Evolutionary conservation across 1,284 basidiomycete species (phyloP).

Genomic region (Termitomyces sp.): DNA sequence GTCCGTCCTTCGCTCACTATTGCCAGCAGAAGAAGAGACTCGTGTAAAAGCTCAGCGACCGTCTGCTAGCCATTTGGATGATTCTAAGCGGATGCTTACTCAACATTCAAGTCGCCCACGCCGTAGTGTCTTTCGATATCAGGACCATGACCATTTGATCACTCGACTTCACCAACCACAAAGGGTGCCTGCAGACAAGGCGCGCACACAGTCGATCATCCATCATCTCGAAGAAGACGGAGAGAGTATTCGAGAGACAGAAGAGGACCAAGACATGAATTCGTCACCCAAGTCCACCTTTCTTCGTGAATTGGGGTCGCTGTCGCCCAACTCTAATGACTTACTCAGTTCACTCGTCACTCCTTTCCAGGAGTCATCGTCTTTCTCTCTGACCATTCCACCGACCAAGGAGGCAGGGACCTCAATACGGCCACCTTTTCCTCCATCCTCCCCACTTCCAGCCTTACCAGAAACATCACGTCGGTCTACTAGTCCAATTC

Average conservation of each 20-base stretch:
- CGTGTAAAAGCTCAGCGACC: background rate
- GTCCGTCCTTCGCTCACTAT: background rate
- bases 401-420: conserved; percentile 1
- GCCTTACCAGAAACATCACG: conserved; percentile 12
- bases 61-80: background rate
- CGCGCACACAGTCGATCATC: background rate
- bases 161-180: background rate
- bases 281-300: conserved; percentile 12
- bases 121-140: background rate
- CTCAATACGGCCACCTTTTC: conserved; percentile 18
- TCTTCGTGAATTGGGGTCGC: conserved; percentile 33
- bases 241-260: conserved; percentile 6
- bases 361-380: conserved; percentile 9
- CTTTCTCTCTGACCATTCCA: conserved; percentile 15
- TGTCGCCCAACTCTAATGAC: conserved; percentile 36
- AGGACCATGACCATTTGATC: background rate
- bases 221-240: background rate
- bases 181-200: background rate
- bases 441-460: conserved; percentile 16
- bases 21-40: conserved; percentile 1
- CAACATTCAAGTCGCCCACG: background rate
- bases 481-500: conserved; percentile 21
- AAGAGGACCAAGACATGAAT: conserved; percentile 10
- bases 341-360: conserved; percentile 27
- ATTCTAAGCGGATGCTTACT: background rate